These are phyloP conservation scores for Teratosphaeria destructans DNA, from an alignment of 2,329 filamentous ascomycete genomes.

Conservation along the genomic window DNA sequence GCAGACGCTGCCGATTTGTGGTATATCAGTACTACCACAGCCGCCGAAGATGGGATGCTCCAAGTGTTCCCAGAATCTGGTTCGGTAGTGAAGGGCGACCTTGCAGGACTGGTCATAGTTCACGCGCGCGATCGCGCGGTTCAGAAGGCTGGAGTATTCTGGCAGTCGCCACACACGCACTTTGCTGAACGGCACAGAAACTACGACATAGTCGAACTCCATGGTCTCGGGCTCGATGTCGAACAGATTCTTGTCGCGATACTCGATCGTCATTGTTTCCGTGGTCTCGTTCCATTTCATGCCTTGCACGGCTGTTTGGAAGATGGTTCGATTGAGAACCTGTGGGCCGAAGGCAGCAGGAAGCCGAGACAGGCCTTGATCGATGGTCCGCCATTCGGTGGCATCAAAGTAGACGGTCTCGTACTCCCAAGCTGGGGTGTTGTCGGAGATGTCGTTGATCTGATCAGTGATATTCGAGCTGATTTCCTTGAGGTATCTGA, in stretches of 20 bases:
- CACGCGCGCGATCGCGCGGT: constrained; percentile 38
- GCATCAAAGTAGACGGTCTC: constrained; percentile 52
- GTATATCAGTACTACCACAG: constrained; percentile 51
- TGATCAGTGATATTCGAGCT: constrained; percentile 47
- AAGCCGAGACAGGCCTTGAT: constrained; percentile 49
- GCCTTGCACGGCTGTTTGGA: constrained; percentile 48
- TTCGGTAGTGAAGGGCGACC: constrained; percentile 57
- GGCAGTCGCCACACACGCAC: constrained; percentile 54
- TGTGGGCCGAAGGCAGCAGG: constrained; percentile 53
- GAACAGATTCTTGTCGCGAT: constrained; percentile 40
- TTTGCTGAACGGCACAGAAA: constrained; percentile 54
- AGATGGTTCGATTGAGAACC: constrained; percentile 46
- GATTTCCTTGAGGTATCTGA: constrained; percentile 48
- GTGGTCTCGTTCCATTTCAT: constrained; percentile 43
- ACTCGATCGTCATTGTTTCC: constrained; percentile 48
- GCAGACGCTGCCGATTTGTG: constrained; percentile 52
- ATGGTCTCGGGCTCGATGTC: constrained; percentile 34
- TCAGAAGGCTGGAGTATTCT: constrained; percentile 39
- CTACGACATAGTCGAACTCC: constrained; percentile 56
- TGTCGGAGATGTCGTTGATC: constrained; percentile 33
- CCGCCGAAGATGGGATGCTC: constrained; percentile 51
- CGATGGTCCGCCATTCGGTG: constrained; percentile 53
- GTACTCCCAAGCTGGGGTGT: constrained; percentile 43
- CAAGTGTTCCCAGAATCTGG: constrained; percentile 51
- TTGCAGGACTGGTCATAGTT: constrained; percentile 44